A percentile compares a stretch with the other conserved stretches of the same genome.
These are phyloP conservation scores for Arthrobotrys iridis DNA, from an alignment of 2,329 filamentous ascomycete genomes.

Conservation along the genomic window DNA sequence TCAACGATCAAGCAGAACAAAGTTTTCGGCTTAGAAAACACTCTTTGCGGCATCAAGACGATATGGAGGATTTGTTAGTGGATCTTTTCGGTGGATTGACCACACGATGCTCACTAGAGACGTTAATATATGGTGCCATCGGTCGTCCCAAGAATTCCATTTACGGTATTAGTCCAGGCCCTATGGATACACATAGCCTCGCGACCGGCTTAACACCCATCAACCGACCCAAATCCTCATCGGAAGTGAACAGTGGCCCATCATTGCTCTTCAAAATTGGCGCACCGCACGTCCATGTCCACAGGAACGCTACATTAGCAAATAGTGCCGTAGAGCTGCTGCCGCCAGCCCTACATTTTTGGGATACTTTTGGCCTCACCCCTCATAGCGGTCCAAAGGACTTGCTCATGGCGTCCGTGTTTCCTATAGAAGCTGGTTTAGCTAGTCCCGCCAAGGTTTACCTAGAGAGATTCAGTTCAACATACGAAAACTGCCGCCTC, in stretches of 20 bases:
- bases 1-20: conserved; percentile 20
- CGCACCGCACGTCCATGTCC: conserved; percentile 76
- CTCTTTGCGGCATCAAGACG: conserved; percentile 31
- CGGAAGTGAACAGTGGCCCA: conserved; percentile 8
- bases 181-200: conserved; percentile 24
- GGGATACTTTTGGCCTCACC: conserved; percentile 80
- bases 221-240: conserved; percentile 46
- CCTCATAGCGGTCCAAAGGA: conserved; percentile 78
- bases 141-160: conserved; percentile 39
- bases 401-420: conserved; percentile 75
- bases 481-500: conserved; percentile 63
- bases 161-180: conserved; percentile 41
- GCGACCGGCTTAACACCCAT: conserved; percentile 33
- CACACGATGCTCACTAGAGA: conserved; percentile 40
- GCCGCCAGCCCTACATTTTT: conserved; percentile 78
- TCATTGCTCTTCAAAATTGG: conserved; percentile 69
- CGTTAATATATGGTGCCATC: conserved; percentile 30
- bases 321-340: conserved; percentile 75
- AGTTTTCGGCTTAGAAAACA: conserved; percentile 22
- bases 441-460: conserved; percentile 71
- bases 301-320: conserved; percentile 66
- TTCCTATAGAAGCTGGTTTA: conserved; percentile 73
- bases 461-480: conserved; percentile 74
- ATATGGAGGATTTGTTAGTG: conserved; percentile 36
- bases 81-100: conserved; percentile 35